Evolutionary conservation across 305 asterid species (phyloP).

Genomic region (Fraxinus sp.): DNA sequence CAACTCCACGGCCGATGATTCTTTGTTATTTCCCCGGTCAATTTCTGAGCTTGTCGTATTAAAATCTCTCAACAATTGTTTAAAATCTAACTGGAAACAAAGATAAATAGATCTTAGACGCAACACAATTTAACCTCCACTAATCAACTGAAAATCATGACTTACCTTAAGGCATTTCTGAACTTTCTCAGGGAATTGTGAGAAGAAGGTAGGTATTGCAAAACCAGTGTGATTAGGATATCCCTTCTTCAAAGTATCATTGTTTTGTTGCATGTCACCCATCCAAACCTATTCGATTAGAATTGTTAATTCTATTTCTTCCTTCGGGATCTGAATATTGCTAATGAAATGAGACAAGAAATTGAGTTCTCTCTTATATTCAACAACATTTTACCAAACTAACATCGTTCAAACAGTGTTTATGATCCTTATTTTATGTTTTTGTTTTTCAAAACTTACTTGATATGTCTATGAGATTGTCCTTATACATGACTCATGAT

Average conservation of each 20-base stretch:
- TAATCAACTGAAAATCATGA: conserved; percentile 13
- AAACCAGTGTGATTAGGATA: conserved; percentile 30
- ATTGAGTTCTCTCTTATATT: neutral
- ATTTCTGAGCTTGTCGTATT: conserved; percentile 20
- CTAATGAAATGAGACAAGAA: neutral
- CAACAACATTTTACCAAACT: neutral
- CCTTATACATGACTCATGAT: neutral
- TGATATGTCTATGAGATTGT: neutral
- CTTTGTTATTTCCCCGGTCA: conserved; percentile 28
- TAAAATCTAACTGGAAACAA: conserved; percentile 39
- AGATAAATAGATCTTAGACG: conserved; percentile 1
- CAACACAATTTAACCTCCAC: conserved; percentile 9
- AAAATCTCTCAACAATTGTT: conserved; percentile 33
- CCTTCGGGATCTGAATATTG: neutral
- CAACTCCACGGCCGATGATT: conserved; percentile 32
- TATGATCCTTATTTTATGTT: neutral
- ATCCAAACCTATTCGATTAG: conserved; percentile 24
- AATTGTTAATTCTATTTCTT: neutral
- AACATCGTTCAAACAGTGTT: neutral
- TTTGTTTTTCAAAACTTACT: neutral
- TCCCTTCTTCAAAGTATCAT: conserved; percentile 23
- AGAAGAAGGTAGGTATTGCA: conserved; percentile 38
- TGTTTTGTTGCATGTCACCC: conserved; percentile 26
- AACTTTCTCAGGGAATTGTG: conserved; percentile 44
- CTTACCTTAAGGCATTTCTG: conserved; percentile 48